phyloP scores from a whole-genome alignment of 805 yeast genomes.

The Candida alai region DNA sequence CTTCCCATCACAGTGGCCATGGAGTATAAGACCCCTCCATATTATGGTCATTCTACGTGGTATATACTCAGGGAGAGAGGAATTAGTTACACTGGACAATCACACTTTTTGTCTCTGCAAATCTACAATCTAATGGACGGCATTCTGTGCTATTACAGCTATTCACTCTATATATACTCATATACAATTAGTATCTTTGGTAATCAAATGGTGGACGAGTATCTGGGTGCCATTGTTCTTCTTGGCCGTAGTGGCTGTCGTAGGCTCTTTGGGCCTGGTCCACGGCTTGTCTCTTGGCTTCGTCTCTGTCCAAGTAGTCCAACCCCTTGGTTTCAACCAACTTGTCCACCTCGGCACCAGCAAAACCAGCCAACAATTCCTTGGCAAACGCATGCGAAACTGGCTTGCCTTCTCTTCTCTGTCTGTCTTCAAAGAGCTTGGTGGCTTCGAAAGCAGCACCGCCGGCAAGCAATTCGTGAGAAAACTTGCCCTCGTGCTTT shows the following conservation, averaged over 20 bases:
- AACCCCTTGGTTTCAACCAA: slow-evolving; percentile 31
- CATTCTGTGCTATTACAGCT: no score
- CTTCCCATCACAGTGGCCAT: no score
- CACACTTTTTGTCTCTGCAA: no score
- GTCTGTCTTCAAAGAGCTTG: slow-evolving; percentile 28
- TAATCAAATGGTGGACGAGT: slow-evolving; percentile 24
- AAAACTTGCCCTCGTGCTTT: slow-evolving; percentile 26
- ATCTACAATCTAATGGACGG: no score
- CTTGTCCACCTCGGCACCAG: slow-evolving; percentile 31
- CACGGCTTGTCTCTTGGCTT: slow-evolving; percentile 23
- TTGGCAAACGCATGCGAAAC: slow-evolving; percentile 28
- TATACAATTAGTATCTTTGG: slow-evolving; percentile 16
- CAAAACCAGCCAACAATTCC: slow-evolving; percentile 26
- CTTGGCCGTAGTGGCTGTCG: slow-evolving; percentile 26
- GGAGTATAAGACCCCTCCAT: no score
- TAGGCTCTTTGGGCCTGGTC: slow-evolving; percentile 18
- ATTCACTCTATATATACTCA: no score
- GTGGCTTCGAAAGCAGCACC: slow-evolving; percentile 31
- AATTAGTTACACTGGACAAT: no score
- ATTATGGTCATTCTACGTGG: no score
- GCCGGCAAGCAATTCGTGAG: slow-evolving; percentile 30
- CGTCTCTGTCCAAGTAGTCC: slow-evolving; percentile 26
- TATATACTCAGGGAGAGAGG: no score
- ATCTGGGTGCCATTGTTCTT: slow-evolving; percentile 26
- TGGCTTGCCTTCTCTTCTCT: slow-evolving; percentile 30